These are phyloP conservation scores for Neurospora tetrasperma DNA, from an alignment of 495 filamentous ascomycete species.

Conservation along the genomic window DNA sequence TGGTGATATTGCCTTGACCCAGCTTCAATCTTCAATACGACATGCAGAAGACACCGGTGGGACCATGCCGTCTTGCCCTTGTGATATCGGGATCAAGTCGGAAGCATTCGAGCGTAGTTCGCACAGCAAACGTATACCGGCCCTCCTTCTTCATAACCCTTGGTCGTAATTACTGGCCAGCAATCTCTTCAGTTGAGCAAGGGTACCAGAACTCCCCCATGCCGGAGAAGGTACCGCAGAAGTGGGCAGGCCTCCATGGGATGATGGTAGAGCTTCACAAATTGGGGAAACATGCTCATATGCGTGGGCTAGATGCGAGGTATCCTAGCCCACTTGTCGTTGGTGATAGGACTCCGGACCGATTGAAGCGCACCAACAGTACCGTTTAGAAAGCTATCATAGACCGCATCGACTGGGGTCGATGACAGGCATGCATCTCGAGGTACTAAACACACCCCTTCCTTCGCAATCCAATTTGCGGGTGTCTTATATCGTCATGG, in stretches of 20 bases:
- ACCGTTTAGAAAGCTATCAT: not conserved
- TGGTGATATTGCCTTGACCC: not conserved
- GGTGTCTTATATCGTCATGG: not conserved
- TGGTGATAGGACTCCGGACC: not conserved
- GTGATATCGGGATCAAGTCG: not conserved
- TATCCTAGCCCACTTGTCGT: not conserved
- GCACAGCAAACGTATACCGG: not conserved
- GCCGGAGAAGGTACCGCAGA: not conserved
- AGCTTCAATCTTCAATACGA: not conserved
- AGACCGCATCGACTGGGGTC: not conserved
- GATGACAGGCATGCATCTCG: not conserved
- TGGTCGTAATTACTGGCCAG: not conserved
- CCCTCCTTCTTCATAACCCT: not conserved
- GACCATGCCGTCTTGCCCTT: not conserved
- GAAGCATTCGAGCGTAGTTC: not conserved
- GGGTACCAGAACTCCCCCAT: not conserved
- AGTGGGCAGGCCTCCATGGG: not conserved
- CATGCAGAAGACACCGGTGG: not conserved
- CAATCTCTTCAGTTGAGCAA: not conserved
- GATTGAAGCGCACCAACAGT: not conserved
- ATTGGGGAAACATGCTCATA: not conserved
- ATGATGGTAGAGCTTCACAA: not conserved
- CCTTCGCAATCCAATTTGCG: not conserved
- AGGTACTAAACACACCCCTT: not conserved
- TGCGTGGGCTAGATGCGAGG: not conserved